Base-by-base conservation (phyloP, 305 asterid species). In the Lippia alba region DNA sequence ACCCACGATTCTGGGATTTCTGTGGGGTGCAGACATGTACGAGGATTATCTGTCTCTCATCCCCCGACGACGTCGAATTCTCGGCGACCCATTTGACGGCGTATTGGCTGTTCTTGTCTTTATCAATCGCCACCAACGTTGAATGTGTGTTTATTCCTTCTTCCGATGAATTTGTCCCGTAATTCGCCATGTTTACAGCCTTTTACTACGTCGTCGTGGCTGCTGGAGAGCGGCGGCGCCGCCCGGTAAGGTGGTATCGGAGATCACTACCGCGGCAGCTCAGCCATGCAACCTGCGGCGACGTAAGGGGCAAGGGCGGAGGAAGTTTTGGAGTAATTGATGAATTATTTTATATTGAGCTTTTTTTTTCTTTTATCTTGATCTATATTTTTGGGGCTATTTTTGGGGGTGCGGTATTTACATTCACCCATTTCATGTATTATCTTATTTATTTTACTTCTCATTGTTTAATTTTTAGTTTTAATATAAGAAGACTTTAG, bases 21-120 rank as follows among this genome's bases (percentile, higher is more conserved):
- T 71, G 81, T 50, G 82, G 86, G 69, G 84, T 73, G 54, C 56
- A 56, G 46, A 87, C 93, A 56, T 89, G 93, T n/a, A 89, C 71
- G 58, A 91, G 96, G 75, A 82, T 33, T 72, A 89, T 67, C 60
- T 49, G 36, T 46, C 72, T 76, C 4, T 82, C 79, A 4, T 80
- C 79, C 76, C 71, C 79, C 17, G 71, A 24, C 30, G 30, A 17
- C 61, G 53, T 55, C 6, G 86, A 69, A 78, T 86, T 87, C 18
- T 84, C 90, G 50, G 87, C 65, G 19, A 92, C 87, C 94, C 94
- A 91, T 76, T 77, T 86, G 10, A 91, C 90, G 59, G 95, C 90
- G 58, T 59, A 65, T 50, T 82, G 91, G 85, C 96, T 86, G 74
- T 86, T 89, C 89, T 82, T 89, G 80, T 89, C 96, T 46, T 72